Percentiles rank a stretch among this genome's conserved stretches.
phyloP scores from a whole-genome alignment of 352 stramenopile genomes.

The Phytophthora cryptogea region DNA sequence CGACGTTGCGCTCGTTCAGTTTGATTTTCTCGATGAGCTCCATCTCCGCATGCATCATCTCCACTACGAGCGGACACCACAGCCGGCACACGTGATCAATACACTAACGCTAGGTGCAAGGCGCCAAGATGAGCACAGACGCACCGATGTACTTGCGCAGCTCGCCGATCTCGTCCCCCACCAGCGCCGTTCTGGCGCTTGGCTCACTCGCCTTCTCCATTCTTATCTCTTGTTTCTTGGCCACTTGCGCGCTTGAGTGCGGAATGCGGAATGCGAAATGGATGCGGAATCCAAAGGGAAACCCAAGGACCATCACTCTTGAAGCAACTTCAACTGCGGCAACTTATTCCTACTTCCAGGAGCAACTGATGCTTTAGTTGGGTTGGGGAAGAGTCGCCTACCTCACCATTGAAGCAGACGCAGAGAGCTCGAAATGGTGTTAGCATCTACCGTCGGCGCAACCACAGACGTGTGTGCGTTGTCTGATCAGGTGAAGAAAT shows the following conservation, averaged over 20 bases:
- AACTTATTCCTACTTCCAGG: slow-evolving; percentile 21
- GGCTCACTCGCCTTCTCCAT: slow-evolving; percentile 22
- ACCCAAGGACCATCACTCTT: slow-evolving; percentile 41
- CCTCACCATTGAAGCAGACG: neutral
- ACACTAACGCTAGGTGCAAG: neutral
- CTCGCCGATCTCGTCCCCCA: slow-evolving; percentile 57
- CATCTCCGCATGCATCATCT: slow-evolving; percentile 83
- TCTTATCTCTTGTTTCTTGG: neutral
- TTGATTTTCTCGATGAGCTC: slow-evolving; percentile 72
- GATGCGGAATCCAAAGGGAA: slow-evolving; percentile 34
- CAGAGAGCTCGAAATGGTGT: slow-evolving; percentile 46
- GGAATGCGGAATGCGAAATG: slow-evolving; percentile 33
- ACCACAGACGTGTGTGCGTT: slow-evolving; percentile 72
- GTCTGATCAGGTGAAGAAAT: slow-evolving; percentile 85
- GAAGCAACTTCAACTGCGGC: slow-evolving; percentile 20
- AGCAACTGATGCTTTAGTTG: no score
- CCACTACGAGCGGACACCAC: slow-evolving; percentile 44
- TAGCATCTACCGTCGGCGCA: slow-evolving; percentile 58
- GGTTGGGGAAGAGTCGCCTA: slow-evolving; percentile 22
- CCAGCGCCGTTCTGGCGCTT: slow-evolving; percentile 4
- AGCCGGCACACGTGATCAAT: neutral
- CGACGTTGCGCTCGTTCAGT: slow-evolving; percentile 61
- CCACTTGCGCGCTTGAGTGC: slow-evolving; percentile 19
- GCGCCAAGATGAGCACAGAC: slow-evolving; percentile 4
- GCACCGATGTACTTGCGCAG: slow-evolving; percentile 72